These are phyloP conservation scores for Mycena amicta DNA, from an alignment of 768 basidiomycete species.

Conservation along the genomic window DNA sequence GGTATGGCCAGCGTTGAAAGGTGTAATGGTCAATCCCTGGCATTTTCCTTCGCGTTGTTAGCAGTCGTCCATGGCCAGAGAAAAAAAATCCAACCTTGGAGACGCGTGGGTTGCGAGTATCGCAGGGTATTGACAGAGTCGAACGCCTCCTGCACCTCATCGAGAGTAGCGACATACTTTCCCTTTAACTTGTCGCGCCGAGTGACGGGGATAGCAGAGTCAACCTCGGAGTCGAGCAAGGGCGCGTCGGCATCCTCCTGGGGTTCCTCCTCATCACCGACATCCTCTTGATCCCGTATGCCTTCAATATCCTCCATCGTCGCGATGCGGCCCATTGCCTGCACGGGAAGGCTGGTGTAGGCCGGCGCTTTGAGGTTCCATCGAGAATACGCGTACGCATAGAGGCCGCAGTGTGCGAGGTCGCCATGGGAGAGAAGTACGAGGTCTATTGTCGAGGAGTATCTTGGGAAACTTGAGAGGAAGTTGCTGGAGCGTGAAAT, in stretches of 20 bases:
- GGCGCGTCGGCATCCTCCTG: constrained; percentile 24
- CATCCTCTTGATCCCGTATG: constrained; percentile 73
- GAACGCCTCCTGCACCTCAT: constrained; percentile 92
- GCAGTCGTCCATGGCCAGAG: constrained; percentile 10
- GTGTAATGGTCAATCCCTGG: constrained; percentile 90
- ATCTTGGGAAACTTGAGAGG: constrained; percentile 42
- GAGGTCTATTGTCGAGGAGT: constrained; percentile 81
- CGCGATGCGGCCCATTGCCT: constrained; percentile 92
- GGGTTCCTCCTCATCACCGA: constrained; percentile 46
- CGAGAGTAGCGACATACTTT: constrained; percentile 73
- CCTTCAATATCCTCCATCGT: constrained; percentile 87
- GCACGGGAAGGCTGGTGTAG: constrained; percentile 93
- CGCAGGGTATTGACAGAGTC: constrained; percentile 88
- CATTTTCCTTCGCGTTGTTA: constrained; percentile 65
- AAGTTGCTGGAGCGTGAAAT: background rate
- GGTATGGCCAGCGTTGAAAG: constrained; percentile 93
- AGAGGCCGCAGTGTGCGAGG: constrained; percentile 86
- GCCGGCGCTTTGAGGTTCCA: constrained; percentile 90
- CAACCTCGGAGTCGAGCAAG: constrained; percentile 25
- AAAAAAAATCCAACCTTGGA: constrained; percentile 69
- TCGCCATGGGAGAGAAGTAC: constrained; percentile 95
- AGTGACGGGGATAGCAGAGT: constrained; percentile 27
- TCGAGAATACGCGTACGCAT: constrained; percentile 85
- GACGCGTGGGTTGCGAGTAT: constrained; percentile 93
- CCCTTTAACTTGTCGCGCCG: constrained; percentile 38